Evolutionary conservation across 2,329 filamentous ascomycete species (phyloP).

Genomic region (Aspergillus caelatus): DNA sequence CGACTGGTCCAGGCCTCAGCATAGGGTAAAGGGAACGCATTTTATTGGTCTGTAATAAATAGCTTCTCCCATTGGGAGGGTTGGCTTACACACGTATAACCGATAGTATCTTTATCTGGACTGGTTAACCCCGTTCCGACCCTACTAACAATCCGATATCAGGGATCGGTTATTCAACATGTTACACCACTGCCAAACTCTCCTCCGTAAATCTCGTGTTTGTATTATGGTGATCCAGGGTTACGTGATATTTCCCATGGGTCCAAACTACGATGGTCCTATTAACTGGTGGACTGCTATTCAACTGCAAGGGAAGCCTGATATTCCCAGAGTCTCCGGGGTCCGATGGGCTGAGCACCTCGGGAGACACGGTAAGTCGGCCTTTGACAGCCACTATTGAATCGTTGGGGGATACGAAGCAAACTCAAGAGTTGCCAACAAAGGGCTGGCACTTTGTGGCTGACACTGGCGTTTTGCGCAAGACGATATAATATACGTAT

Average conservation of each 20-base stretch:
- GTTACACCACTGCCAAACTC: neutral
- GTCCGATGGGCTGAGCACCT: neutral
- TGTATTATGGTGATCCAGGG: neutral
- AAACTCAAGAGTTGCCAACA: too few species aligned
- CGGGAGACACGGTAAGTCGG: neutral
- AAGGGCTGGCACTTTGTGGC: too few species aligned
- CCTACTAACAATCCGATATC: neutral
- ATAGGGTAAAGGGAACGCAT: neutral
- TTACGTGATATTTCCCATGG: neutral
- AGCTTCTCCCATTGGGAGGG: neutral
- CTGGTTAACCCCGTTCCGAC: neutral
- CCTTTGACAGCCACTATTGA: neutral
- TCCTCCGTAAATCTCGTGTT: neutral
- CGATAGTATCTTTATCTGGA: neutral
- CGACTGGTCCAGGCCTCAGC: neutral
- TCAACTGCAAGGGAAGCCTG: neutral
- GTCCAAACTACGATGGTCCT: neutral
- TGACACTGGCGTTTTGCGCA: too few species aligned
- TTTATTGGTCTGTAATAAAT: neutral
- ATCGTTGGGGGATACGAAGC: too few species aligned
- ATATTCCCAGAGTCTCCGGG: neutral
- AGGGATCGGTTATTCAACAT: neutral
- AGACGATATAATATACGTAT: too few species aligned
- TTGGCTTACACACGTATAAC: neutral
- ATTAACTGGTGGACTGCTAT: neutral